Conservation (phyloP, 208 protist genomes). For the Angomonas ambiguus region DNA sequence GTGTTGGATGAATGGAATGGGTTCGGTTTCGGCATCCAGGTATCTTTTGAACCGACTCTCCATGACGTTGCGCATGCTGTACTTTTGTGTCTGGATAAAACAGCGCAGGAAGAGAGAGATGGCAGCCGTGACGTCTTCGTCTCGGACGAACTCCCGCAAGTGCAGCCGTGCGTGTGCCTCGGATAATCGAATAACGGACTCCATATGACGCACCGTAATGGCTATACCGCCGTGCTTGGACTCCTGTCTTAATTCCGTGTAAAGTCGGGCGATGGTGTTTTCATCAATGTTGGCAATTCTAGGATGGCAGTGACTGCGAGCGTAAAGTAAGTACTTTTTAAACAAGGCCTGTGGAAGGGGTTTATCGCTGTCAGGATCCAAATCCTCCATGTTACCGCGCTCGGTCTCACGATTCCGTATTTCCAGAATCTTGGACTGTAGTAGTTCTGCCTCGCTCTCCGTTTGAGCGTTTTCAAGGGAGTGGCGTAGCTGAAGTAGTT, state of each 20-base stretch:
- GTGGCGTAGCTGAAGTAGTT: constrained; percentile 56
- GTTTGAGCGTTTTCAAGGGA: constrained; percentile 60
- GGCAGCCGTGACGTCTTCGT: constrained; percentile 97
- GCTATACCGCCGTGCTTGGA: constrained; percentile 90
- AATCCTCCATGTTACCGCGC: constrained; percentile 54
- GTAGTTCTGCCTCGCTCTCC: constrained; percentile 54
- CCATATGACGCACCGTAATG: constrained; percentile 98
- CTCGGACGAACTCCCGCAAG: constrained; percentile 93
- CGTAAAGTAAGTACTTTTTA: constrained; percentile 98
- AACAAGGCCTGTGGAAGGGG: constrained; percentile 94
- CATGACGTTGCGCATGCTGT: constrained; percentile 86
- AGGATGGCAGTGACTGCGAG: constrained; percentile 88
- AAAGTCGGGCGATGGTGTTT: constrained; percentile 94
- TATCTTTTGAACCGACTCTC: constrained; percentile 84
- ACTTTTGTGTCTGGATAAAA: constrained; percentile 97
- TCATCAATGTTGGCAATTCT: constrained; percentile 90
- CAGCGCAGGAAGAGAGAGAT: constrained; percentile 97
- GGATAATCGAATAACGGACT: constrained; percentile 98
- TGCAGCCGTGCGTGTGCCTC: constrained; percentile 98
- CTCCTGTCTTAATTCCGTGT: constrained; percentile 96
- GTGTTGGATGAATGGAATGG: constrained; percentile 83
- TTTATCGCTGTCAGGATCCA: constrained; percentile 79
- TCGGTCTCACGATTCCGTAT: constrained; percentile 40
- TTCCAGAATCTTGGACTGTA: constrained; percentile 45
- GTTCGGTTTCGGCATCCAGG: constrained; percentile 82